Conservation (phyloP, 257 asterid species). For the Fraxinus excelsior region DNA sequence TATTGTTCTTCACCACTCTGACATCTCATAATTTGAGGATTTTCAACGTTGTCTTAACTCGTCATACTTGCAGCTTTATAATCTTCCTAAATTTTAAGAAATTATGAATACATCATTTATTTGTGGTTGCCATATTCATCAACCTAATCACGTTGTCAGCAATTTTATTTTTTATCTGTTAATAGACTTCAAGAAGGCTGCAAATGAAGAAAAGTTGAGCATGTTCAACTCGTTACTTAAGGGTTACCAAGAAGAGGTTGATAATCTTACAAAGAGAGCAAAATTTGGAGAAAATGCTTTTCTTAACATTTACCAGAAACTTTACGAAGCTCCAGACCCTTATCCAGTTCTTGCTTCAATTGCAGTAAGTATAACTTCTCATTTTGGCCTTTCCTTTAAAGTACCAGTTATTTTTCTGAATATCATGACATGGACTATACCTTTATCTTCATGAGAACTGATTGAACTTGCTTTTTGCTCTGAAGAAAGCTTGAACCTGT, state of each 20-base stretch:
- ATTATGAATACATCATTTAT: slow-evolving; percentile 18
- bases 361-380: slow-evolving; percentile 62
- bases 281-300: slow-evolving; percentile 96
- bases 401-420: slow-evolving; percentile 6
- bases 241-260: slow-evolving; percentile 99
- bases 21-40: slow-evolving; percentile 6
- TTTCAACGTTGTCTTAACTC: not conserved
- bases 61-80: slow-evolving; percentile 15
- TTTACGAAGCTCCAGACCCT: slow-evolving; percentile 98
- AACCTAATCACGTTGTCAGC: slow-evolving; percentile 5
- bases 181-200: slow-evolving; percentile 93
- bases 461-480: slow-evolving; percentile 14
- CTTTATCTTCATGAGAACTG: slow-evolving; percentile 16
- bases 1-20: slow-evolving; percentile 11
- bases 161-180: slow-evolving; percentile 24
- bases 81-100: slow-evolving; percentile 12
- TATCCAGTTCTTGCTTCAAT: slow-evolving; percentile 77
- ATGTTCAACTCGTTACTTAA: slow-evolving; percentile 84
- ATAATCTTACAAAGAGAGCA: slow-evolving; percentile 95
- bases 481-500: slow-evolving; percentile 7
- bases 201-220: slow-evolving; percentile 79
- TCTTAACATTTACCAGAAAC: slow-evolving; percentile 95
- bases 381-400: slow-evolving; percentile 1
- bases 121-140: not conserved
- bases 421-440: slow-evolving; percentile 7